Percentiles rank a stretch among this genome's conserved stretches.
Evolutionary conservation across 768 basidiomycete species (phyloP).

Genomic region (Pleurotus cornucopiae): DNA sequence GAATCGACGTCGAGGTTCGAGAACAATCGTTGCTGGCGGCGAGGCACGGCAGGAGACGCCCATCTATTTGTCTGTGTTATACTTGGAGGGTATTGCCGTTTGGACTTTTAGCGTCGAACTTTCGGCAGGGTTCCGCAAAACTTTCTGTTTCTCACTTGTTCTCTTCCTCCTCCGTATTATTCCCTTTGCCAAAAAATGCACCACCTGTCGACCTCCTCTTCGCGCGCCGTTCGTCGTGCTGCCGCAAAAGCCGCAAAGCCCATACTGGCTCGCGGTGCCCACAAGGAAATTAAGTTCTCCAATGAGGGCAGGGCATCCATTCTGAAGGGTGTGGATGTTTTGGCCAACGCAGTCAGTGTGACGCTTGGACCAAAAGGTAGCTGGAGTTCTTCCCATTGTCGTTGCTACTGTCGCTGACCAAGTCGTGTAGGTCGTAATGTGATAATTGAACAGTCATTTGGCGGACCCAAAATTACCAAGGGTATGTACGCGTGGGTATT

Average conservation of each 20-base stretch:
- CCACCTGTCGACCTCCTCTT: conserved; percentile 63
- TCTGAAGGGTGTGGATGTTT: conserved; percentile 92
- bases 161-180: conserved; percentile 8
- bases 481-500: conserved; percentile 40
- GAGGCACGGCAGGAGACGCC: background rate
- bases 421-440: conserved; percentile 77
- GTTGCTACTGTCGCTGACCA: too few relatives aligned
- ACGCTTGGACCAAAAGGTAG: conserved; percentile 95
- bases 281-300: conserved; percentile 97
- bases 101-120: conserved; percentile 8
- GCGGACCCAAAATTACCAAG: conserved; percentile 94
- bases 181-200: conserved; percentile 49
- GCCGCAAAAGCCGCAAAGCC: conserved; percentile 55
- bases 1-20: too few relatives aligned
- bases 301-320: conserved; percentile 93
- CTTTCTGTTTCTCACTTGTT: conserved; percentile 12
- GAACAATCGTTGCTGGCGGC: too few relatives aligned
- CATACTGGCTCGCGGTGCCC: conserved; percentile 60
- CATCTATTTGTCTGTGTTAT: conserved; percentile 1
- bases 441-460: conserved; percentile 93
- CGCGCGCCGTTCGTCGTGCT: conserved; percentile 64
- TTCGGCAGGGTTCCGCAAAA: conserved; percentile 4
- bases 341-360: conserved; percentile 95
- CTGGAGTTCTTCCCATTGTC: background rate
- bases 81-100: conserved; percentile 5